Percentiles rank a stretch among this genome's conserved stretches.
Conservation (phyloP, 148 eudicot species). For the Suaeda aralocaspica region DNA sequence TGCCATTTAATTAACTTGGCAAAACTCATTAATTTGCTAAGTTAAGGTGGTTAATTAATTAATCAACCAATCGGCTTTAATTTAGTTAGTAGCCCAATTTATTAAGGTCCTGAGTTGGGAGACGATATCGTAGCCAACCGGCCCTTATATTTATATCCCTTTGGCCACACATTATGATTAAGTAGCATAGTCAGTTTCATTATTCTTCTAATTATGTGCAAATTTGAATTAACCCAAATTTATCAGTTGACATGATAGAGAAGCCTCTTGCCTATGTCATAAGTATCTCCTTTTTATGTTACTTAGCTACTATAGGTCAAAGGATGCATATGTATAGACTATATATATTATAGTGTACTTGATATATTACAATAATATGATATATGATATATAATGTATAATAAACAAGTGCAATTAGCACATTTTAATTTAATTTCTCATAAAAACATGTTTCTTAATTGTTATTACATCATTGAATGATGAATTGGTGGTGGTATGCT, state of each 20-base stretch:
- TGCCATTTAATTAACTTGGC: constrained; percentile 19
- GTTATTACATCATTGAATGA: neutral
- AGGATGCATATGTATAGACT: constrained; percentile 17
- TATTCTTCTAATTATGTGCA: neutral
- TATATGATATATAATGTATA: neutral
- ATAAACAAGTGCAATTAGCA: constrained; percentile 15
- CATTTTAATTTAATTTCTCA: neutral
- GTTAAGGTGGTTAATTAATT: constrained; percentile 8
- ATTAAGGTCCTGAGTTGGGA: constrained; percentile 35
- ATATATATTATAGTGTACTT: constrained; percentile 9
- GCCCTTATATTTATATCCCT: constrained; percentile 15
- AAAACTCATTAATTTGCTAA: neutral
- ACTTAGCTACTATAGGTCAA: constrained; percentile 15
- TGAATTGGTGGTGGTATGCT: neutral
- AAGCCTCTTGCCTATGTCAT: constrained; percentile 4
- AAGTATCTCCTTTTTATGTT: neutral
- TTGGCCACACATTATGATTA: constrained; percentile 1
- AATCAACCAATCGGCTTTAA: constrained; percentile 8
- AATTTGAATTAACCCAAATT: constrained; percentile 14
- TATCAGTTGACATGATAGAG: constrained; percentile 6
- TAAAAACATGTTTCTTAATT: neutral
- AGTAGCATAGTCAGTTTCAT: constrained; percentile 10
- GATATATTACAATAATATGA: constrained; percentile 15
- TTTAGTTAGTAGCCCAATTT: constrained; percentile 10
- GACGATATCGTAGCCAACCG: constrained; percentile 28